These are phyloP conservation scores for Clavaria fumosa DNA, from an alignment of 768 basidiomycete genomes.

Conservation along the genomic window DNA sequence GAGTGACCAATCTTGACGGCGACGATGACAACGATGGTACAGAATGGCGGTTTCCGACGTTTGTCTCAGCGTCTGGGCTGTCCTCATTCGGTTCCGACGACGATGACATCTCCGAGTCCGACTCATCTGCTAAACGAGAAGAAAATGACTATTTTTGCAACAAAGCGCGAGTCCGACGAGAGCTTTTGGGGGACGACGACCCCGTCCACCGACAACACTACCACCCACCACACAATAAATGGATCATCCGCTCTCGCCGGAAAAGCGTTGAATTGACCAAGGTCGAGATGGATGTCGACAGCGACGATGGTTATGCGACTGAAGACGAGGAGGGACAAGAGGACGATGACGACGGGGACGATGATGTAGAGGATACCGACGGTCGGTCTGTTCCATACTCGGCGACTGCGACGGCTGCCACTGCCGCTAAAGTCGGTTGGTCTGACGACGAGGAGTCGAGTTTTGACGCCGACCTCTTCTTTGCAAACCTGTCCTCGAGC, in stretches of 20 bases:
- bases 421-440: no score
- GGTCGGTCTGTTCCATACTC: constrained; percentile 28
- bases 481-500: constrained; percentile 45
- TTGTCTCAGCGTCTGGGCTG: constrained; percentile 47
- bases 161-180: constrained; percentile 42
- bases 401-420: constrained; percentile 51
- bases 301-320: not conserved
- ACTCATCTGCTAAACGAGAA: constrained; percentile 43
- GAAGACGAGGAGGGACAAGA: constrained; percentile 37
- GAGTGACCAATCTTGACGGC: no score
- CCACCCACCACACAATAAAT: constrained; percentile 31
- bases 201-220: no score
- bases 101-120: constrained; percentile 26
- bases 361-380: constrained; percentile 31
- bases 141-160: constrained; percentile 45
- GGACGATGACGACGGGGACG: constrained; percentile 19
- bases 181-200: constrained; percentile 39
- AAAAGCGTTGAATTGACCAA: constrained; percentile 37
- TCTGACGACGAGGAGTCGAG: constrained; percentile 64
- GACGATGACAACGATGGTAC: constrained; percentile 20
- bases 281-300: constrained; percentile 11
- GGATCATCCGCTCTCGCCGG: constrained; percentile 58
- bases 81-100: constrained; percentile 36
- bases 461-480: constrained; percentile 76
- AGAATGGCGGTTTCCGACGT: constrained; percentile 42